Evolutionary conservation across 495 filamentous ascomycete species (phyloP).

Genomic region (Hypomontagnella submonticulosa): DNA sequence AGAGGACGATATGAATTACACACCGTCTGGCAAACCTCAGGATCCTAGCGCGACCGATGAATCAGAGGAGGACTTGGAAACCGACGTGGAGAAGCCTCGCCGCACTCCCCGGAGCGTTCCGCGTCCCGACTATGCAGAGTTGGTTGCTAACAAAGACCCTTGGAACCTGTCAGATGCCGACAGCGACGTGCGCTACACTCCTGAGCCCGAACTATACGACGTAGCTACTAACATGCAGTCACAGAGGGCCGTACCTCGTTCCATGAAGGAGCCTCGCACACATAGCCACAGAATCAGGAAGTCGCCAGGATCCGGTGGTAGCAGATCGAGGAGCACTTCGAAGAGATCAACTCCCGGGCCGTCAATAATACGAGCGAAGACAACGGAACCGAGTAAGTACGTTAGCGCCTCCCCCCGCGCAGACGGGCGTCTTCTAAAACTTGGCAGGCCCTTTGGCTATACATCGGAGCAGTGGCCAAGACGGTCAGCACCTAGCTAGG

Average conservation of each 20-base stretch:
- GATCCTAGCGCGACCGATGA: conserved; percentile 14
- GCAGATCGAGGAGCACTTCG: conserved; percentile 29
- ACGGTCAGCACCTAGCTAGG: conserved; percentile 44
- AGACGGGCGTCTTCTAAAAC: conserved; percentile 1
- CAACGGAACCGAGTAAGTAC: conserved; percentile 45
- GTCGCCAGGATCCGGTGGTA: conserved; percentile 18
- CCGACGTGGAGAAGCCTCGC: conserved; percentile 35
- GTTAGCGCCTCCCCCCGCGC: conserved; percentile 15
- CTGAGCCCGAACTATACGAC: not conserved
- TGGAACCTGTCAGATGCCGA: conserved; percentile 43
- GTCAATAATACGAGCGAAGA: conserved; percentile 28
- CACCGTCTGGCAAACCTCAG: conserved; percentile 18
- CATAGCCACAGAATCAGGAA: conserved; percentile 11
- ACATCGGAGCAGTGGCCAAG: conserved; percentile 47
- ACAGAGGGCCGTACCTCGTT: conserved; percentile 29
- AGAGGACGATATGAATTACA: conserved; percentile 38
- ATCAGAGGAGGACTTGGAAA: conserved; percentile 26
- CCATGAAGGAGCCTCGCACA: conserved; percentile 21
- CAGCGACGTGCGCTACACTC: conserved; percentile 29
- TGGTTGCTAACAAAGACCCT: conserved; percentile 46
- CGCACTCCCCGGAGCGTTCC: conserved; percentile 39
- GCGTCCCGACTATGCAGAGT: conserved; percentile 47
- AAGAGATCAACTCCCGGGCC: conserved; percentile 33
- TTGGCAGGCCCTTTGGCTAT: conserved; percentile 46
- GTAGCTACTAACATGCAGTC: conserved; percentile 7